Base-by-base conservation (phyloP, 2,329 filamentous ascomycete species). In the Sphaerulina populicola region DNA sequence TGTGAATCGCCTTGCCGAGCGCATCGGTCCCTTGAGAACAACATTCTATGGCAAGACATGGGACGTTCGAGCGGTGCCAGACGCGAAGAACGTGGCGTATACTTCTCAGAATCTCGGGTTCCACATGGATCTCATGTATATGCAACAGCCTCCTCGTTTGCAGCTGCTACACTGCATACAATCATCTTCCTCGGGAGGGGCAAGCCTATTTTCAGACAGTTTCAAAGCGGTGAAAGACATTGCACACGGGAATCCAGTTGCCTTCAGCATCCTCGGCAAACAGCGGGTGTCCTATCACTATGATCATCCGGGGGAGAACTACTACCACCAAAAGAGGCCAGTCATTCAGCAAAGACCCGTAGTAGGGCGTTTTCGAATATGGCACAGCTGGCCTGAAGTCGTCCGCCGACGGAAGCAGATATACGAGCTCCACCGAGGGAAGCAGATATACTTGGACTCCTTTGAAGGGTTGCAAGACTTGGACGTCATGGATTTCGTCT, bases 51-150 rank as follows among this genome's bases (percentile, higher is more conserved):
- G 93, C 38, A 75, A 77, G 60, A 94, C 88, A 0, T 97, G 90
- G 82, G 86, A 96, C 68, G 91, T 97, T 10, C 80, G 82, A 48
- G 88, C 83, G 3, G 85, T 94, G 47, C 83, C 85, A 1, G 68
- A 87, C 49, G 88, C 90, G 21, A 89, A 91, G 65, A 97, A 97
- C 66, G 86, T 96, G 3, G 91, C 93, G 18, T 76, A 97, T 71
- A 96, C 91, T 1, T 83, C 79, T 63, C 77, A 83, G 44, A 83
- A 83, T 63, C 80, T 97, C 1, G 87, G 86, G 12, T 82, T 96
- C 43, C 93, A 98, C 71, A 93, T 95, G 80, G 93, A 97, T 66
- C 77, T 97, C 37, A 76, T 96, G 55, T 97, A 97, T 71, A 84
- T 93, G 69, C 72, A 78, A 11, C 79, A 87, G 45, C 82, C 87